phyloP scores from a whole-genome alignment of 371 early-diverging fungal genomes.

The Zychaea mexicana region DNA sequence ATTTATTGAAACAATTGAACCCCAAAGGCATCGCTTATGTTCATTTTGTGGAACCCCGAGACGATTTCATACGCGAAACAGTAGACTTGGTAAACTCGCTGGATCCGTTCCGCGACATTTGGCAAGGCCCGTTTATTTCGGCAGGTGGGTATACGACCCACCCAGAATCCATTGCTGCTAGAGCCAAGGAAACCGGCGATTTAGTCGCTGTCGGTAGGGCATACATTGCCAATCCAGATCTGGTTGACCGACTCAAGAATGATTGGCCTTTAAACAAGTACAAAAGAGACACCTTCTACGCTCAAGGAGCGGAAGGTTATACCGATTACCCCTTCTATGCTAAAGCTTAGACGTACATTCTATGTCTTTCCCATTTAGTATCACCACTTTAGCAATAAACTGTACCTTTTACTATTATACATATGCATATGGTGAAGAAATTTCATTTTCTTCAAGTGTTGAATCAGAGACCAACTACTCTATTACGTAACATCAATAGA shows the following conservation, averaged over 20 bases:
- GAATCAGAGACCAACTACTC: no score
- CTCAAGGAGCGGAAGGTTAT: slow-evolving; percentile 18
- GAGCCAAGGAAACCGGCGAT: slow-evolving; percentile 24
- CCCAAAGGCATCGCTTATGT: slow-evolving; percentile 25
- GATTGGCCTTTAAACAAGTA: slow-evolving; percentile 25
- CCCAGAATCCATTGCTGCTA: slow-evolving; percentile 9
- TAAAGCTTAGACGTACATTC: no score
- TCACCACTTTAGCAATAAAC: no score
- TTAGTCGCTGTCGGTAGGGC: slow-evolving; percentile 32
- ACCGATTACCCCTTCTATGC: slow-evolving; percentile 33
- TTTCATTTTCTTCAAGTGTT: no score
- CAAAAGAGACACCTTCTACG: slow-evolving; percentile 27
- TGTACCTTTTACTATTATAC: no score
- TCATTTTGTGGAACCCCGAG: slow-evolving; percentile 34
- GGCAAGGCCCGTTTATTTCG: slow-evolving; percentile 31
- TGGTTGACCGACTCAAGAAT: slow-evolving; percentile 26
- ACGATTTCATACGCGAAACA: slow-evolving; percentile 6
- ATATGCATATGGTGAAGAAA: no score
- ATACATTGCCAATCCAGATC: slow-evolving; percentile 39
- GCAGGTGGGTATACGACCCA: slow-evolving; percentile 30
- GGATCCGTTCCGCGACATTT: slow-evolving; percentile 30
- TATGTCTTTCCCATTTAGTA: no score
- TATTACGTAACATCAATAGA: no score
- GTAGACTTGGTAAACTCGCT: slow-evolving; percentile 9
- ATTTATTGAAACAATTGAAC: slow-evolving; percentile 23